A percentile compares a stretch with the other conserved stretches of the same genome.
Evolutionary conservation across 2,329 filamentous ascomycete species (phyloP).

Genomic region (Alternaria gansuensis): DNA sequence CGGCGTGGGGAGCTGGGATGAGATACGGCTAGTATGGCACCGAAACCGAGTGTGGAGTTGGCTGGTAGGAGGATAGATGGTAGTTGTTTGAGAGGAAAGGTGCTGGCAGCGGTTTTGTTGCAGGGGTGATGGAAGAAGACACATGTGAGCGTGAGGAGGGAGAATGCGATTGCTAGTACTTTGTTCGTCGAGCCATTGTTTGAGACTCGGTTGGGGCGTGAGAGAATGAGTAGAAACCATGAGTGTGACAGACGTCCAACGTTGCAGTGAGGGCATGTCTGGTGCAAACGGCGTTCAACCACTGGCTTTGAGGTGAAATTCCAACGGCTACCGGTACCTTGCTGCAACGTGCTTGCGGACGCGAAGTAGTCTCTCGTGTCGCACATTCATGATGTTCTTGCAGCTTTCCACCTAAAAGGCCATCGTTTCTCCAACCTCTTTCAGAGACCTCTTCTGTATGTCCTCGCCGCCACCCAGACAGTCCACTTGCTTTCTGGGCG

Average conservation of each 20-base stretch:
- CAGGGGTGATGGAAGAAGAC: background rate
- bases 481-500: background rate
- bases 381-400: background rate
- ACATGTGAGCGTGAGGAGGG: background rate
- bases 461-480: background rate
- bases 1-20: slow-evolving; percentile 47
- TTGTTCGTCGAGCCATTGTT: background rate
- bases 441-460: background rate
- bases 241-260: background rate
- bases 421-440: background rate
- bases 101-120: background rate
- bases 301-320: background rate
- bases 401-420: background rate
- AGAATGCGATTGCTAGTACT: background rate
- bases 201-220: background rate
- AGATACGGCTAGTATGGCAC: slow-evolving; percentile 53
- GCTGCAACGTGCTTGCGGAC: background rate
- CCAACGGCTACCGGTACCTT: background rate
- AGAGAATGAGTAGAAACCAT: background rate
- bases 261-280: background rate
- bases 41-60: slow-evolving; percentile 41
- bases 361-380: background rate
- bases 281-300: background rate
- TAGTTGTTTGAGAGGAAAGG: background rate
- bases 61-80: slow-evolving; percentile 7